These are phyloP conservation scores for Pyrenula massariospora DNA, from an alignment of 495 filamentous ascomycete species.

Conservation along the genomic window DNA sequence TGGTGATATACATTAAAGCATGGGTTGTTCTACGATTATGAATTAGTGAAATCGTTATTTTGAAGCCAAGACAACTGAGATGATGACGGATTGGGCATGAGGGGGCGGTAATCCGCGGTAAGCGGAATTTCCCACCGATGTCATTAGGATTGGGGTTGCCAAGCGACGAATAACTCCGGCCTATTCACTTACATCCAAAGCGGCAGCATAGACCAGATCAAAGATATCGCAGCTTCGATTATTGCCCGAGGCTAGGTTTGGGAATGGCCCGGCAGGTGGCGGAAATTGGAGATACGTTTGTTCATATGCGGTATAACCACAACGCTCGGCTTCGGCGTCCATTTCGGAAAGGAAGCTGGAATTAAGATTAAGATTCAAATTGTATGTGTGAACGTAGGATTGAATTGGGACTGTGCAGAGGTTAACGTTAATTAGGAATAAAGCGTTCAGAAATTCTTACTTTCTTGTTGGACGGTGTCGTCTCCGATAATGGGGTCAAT, in stretches of 20 bases:
- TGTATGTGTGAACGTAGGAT: background rate
- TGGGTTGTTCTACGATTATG: too few relatives aligned
- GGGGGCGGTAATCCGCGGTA: too few relatives aligned
- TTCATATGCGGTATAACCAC: constrained; percentile 44
- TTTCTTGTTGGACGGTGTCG: constrained; percentile 9
- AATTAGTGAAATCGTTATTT: too few relatives aligned
- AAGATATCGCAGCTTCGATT: constrained; percentile 40
- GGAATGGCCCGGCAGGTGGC: constrained; percentile 25
- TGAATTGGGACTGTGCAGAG: background rate
- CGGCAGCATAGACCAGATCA: constrained; percentile 32
- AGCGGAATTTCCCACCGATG: too few relatives aligned
- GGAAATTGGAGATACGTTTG: constrained; percentile 47
- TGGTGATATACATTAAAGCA: constrained; percentile 53
- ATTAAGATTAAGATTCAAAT: constrained; percentile 38
- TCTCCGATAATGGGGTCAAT: constrained; percentile 14
- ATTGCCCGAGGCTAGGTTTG: constrained; percentile 19
- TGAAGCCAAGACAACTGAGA: too few relatives aligned
- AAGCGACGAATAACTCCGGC: too few relatives aligned
- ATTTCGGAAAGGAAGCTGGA: constrained; percentile 36
- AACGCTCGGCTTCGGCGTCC: constrained; percentile 33
- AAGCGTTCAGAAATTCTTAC: background rate
- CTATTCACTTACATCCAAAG: constrained; percentile 23
- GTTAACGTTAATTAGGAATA: background rate
- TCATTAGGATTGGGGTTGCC: too few relatives aligned
- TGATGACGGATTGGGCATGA: too few relatives aligned